Conservation (phyloP, 768 basidiomycete species). For the Phlebiopsis gigantea region DNA sequence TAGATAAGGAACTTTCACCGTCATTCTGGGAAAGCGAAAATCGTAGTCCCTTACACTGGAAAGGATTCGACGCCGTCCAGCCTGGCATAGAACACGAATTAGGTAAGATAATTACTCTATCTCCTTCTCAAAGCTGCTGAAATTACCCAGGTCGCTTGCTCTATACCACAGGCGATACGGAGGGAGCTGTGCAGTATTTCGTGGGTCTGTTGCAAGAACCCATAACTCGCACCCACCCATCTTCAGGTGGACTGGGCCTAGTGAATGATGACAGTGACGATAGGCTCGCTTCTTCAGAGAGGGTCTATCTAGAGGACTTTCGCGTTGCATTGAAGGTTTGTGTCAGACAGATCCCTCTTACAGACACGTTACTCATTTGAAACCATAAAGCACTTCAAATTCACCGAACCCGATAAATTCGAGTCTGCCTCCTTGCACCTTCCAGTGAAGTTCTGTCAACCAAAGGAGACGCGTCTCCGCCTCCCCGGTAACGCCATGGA, state of each 20-base stretch:
- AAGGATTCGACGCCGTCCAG: conserved; percentile 57
- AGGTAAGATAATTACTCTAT: conserved; percentile 35
- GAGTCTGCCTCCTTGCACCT: conserved; percentile 45
- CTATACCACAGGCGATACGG: conserved; percentile 85
- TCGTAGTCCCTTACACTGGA: conserved; percentile 29
- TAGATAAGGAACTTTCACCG: conserved; percentile 60
- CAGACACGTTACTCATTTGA: conserved; percentile 3
- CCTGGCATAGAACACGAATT: conserved; percentile 77
- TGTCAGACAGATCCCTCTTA: neutral
- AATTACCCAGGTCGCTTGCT: conserved; percentile 62
- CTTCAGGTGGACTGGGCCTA: conserved; percentile 16
- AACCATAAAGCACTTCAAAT: conserved; percentile 59
- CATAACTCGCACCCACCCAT: conserved; percentile 13
- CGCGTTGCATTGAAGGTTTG: conserved; percentile 76
- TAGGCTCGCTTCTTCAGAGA: conserved; percentile 36
- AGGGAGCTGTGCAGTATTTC: conserved; percentile 74
- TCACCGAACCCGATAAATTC: conserved; percentile 44
- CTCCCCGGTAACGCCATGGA: conserved; percentile 45
- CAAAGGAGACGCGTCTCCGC: conserved; percentile 50
- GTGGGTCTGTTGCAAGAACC: conserved; percentile 61
- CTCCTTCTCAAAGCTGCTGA: neutral
- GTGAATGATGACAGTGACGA: conserved; percentile 9
- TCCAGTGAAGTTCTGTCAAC: conserved; percentile 63
- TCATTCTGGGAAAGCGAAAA: conserved; percentile 79
- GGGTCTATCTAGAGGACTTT: conserved; percentile 83